Evolutionary conservation across 1,284 basidiomycete species (phyloP).

Genomic region (Pulveroboletus sp.): DNA sequence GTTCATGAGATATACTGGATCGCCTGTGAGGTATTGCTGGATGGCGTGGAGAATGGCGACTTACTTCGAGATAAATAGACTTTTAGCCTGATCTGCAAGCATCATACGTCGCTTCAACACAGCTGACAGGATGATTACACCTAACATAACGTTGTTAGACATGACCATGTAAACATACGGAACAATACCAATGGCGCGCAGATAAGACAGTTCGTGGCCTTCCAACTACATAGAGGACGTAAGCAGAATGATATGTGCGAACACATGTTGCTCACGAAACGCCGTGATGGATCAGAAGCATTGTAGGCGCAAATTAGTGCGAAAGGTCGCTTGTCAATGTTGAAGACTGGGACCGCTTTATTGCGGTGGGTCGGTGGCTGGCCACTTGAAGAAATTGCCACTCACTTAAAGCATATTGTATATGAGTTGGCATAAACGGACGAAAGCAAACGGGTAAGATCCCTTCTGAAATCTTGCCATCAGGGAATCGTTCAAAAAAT

Average conservation of each 20-base stretch:
- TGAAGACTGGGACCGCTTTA: conserved; percentile 87
- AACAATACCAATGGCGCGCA: conserved; percentile 75
- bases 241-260: not conserved
- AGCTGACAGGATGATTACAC: conserved; percentile 92
- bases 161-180: not conserved
- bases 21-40: conserved; percentile 6
- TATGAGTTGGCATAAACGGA: conserved; percentile 74
- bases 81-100: conserved; percentile 91
- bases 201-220: conserved; percentile 90
- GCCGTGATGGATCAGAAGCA: conserved; percentile 74
- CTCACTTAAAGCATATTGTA: conserved; percentile 85
- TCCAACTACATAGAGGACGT: conserved; percentile 59
- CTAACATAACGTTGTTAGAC: conserved; percentile 40
- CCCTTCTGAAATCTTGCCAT: conserved; percentile 84
- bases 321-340: conserved; percentile 92
- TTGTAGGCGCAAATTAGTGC: conserved; percentile 91
- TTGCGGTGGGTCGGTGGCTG: conserved; percentile 5
- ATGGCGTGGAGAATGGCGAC: conserved; percentile 26
- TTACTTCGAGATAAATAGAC: conserved; percentile 87
- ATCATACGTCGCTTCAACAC: conserved; percentile 93
- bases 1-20: conserved; percentile 87
- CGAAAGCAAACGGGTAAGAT: conserved; percentile 78
- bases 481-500: conserved; percentile 77
- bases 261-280: conserved; percentile 59
- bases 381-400: conserved; percentile 3